Conservation (phyloP, 2,329 filamentous ascomycete genomes). For the Talaromyces marneffei region DNA sequence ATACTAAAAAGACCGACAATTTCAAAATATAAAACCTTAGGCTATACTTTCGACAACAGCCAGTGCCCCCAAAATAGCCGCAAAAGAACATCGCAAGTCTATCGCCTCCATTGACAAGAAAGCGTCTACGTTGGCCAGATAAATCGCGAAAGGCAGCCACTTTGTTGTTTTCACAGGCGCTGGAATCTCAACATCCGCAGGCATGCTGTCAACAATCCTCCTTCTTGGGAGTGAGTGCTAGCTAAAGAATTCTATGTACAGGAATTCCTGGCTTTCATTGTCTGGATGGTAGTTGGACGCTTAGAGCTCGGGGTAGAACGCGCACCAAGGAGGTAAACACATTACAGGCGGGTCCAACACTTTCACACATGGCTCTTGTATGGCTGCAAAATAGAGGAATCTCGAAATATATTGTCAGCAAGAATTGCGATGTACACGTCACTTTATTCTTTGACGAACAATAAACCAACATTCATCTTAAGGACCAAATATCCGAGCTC, state of each 20-base stretch:
- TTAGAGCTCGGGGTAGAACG: conserved; percentile 39
- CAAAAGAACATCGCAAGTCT: conserved; percentile 25
- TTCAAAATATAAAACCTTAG: too few species aligned
- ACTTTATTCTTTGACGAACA: too few species aligned
- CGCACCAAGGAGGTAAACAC: conserved; percentile 33
- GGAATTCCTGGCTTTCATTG: conserved; percentile 48
- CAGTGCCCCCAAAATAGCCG: conserved; percentile 16
- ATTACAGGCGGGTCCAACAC: conserved; percentile 42
- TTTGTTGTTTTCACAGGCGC: conserved; percentile 46
- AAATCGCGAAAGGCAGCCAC: conserved; percentile 41
- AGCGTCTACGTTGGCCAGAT: conserved; percentile 31
- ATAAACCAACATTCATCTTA: conserved; percentile 32
- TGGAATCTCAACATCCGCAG: conserved; percentile 41
- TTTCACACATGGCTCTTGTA: conserved; percentile 45
- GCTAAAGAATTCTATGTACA: too few species aligned
- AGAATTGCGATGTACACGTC: too few species aligned
- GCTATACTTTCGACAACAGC: background rate
- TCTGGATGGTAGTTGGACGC: conserved; percentile 44
- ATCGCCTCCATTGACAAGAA: conserved; percentile 30
- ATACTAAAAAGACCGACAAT: too few species aligned
- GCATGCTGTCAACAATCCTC: too few species aligned
- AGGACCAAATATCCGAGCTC: too few species aligned
- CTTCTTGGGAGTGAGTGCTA: too few species aligned
- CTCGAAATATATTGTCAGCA: too few species aligned
- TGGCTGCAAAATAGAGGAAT: conserved; percentile 43